These are phyloP conservation scores for Solanum tacnaense DNA, from an alignment of 257 asterid genomes.

Conservation along the genomic window DNA sequence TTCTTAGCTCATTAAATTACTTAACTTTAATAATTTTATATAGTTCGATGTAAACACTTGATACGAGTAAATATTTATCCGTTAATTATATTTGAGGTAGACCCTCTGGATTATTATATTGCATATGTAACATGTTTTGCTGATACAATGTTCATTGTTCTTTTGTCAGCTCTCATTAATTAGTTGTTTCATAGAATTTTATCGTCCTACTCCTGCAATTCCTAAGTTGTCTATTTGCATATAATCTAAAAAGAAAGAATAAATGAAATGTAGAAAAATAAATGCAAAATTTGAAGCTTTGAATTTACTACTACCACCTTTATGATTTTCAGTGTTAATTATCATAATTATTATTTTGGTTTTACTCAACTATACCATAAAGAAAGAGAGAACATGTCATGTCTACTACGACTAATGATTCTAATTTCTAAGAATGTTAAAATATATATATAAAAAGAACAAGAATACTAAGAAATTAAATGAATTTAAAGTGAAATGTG, in stretches of 20 bases:
- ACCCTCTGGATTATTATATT: background rate
- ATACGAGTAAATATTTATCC: background rate
- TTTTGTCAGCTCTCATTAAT: background rate
- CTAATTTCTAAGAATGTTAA: background rate
- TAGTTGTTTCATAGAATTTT: background rate
- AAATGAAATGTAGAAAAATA: background rate
- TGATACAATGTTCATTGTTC: background rate
- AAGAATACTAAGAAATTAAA: background rate
- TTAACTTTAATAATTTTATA: background rate
- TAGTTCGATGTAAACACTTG: background rate
- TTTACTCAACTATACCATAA: background rate
- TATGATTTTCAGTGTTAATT: background rate
- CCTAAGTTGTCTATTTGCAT: background rate
- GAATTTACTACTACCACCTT: background rate
- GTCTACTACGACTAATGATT: background rate
- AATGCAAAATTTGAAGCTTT: background rate
- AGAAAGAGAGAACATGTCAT: background rate
- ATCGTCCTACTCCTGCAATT: background rate
- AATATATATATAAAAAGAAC: background rate
- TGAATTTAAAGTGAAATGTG: background rate
- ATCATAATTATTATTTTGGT: background rate
- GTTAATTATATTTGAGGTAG: background rate
- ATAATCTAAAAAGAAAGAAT: background rate
- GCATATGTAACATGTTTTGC: background rate
- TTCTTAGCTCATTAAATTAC: background rate